Base-by-base conservation (phyloP, 306 rosid genomes). In the Malus sylvestris region DNA sequence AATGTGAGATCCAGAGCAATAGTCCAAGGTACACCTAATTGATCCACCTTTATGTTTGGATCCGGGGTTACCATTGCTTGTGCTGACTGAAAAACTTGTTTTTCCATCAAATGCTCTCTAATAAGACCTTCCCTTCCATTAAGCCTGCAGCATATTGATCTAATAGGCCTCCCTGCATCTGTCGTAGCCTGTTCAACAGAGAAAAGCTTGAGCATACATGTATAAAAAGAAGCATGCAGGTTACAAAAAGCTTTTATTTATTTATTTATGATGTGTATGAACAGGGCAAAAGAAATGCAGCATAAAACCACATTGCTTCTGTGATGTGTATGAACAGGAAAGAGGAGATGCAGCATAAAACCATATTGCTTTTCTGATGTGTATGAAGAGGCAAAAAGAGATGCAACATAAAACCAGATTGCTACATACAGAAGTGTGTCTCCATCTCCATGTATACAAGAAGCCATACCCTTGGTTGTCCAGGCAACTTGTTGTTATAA, bases 51-150 rank as follows among this genome's bases (percentile, higher is more conserved):
- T 72, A 95, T 95, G 51, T 88, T 95, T 30, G 98, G 98, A 82
- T 95, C 98, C 12, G 97, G 97, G 15, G 98, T 95, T 55, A 95
- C 92, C 62, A 95, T 97, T 25, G 97, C 92, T 78, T 97, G 90
- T 73, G 98, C 98, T 32, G 98, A 95, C 88, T 92, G 89, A 80
- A 92, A 97, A 76, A 95, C 98, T 68, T 97, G 86, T 66, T 95
- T 90, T 40, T 97, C 98, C 98, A 95, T 95, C 86, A 95, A 83
- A 76, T 95, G 92, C 49, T 97, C 98, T 81, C 98, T 95, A 55
- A 92, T 95, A 42, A 97, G 93, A 22, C 98, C 98, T 85, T 95
- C 98, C 80, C 92, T 95, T 27, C 97, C 98, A 86, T 95, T 95
- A 42, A 95, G 98, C 89, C 98, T 95, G 83, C 98, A 92, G 76